phyloP scores from a whole-genome alignment of 768 basidiomycete genomes.

The Collybia nuda region DNA sequence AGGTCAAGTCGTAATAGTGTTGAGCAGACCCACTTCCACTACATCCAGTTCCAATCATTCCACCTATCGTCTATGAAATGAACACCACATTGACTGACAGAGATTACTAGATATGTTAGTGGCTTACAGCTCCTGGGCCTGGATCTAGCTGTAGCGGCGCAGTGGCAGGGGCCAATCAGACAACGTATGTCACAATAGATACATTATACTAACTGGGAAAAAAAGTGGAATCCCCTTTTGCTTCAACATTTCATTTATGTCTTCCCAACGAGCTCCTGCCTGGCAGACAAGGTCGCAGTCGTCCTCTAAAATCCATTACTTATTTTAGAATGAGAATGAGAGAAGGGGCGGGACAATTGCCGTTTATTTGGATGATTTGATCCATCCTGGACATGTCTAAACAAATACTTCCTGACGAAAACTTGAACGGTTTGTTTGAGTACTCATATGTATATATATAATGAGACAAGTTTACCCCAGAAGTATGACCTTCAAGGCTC shows the following conservation, averaged over 20 bases:
- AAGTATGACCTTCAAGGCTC: slow-evolving; percentile 84
- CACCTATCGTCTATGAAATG: slow-evolving; percentile 67
- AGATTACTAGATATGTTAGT: not conserved
- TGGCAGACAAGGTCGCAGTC: slow-evolving; percentile 80
- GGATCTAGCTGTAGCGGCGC: slow-evolving; percentile 61
- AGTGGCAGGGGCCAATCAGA: not conserved
- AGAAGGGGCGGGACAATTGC: slow-evolving; percentile 29
- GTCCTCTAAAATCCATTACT: slow-evolving; percentile 38
- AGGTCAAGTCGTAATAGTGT: not conserved
- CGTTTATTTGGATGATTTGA: slow-evolving; percentile 73
- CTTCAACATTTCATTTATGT: slow-evolving; percentile 68
- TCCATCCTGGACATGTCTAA: slow-evolving; percentile 85
- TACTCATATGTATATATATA: not conserved
- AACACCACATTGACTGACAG: not conserved
- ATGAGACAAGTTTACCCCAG: slow-evolving; percentile 45
- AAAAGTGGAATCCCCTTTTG: slow-evolving; percentile 75
- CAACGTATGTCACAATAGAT: not conserved
- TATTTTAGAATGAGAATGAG: not conserved
- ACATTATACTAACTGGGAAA: slow-evolving; percentile 64
- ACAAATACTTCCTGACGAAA: slow-evolving; percentile 68
- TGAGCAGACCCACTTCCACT: slow-evolving; percentile 63
- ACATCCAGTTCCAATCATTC: slow-evolving; percentile 88
- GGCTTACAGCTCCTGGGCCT: slow-evolving; percentile 66
- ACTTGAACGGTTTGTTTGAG: slow-evolving; percentile 23
- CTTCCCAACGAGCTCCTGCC: slow-evolving; percentile 76